Percentiles rank a stretch among this genome's conserved stretches.
These are phyloP conservation scores for Coccomyxa sp. DNA, from an alignment of 139 green algal species.

Conservation along the genomic window DNA sequence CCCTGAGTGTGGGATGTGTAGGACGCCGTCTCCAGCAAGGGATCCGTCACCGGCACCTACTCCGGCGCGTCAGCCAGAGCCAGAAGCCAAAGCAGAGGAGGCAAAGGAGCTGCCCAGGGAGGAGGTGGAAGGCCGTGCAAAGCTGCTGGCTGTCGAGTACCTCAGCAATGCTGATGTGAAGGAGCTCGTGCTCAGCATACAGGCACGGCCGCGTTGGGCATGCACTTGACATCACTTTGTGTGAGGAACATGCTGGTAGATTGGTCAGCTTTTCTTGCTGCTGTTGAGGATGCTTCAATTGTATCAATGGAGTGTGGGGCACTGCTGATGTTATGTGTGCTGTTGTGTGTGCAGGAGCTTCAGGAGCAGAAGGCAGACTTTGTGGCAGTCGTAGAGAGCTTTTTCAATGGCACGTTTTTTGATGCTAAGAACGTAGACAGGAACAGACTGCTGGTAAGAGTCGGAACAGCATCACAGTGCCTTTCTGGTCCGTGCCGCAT, in stretches of 20 bases:
- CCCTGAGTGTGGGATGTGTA: too few species aligned
- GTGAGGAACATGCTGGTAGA: too few species aligned
- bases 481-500: neutral
- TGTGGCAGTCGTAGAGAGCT: neutral
- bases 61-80: neutral
- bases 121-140: conserved; percentile 11
- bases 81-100: neutral
- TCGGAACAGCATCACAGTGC: neutral
- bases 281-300: too few species aligned
- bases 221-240: too few species aligned
- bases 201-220: neutral
- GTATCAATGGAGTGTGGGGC: too few species aligned
- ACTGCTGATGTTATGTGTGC: neutral
- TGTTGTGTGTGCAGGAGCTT: neutral
- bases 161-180: conserved; percentile 27
- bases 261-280: too few species aligned
- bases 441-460: neutral
- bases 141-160: conserved; percentile 22
- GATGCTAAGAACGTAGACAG: neutral
- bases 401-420: conserved; percentile 2
- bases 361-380: neutral
- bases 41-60: neutral
- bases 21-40: neutral
- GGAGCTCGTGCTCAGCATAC: conserved; percentile 15
- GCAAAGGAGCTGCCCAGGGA: conserved; percentile 14